phyloP scores from a whole-genome alignment of 2,329 filamentous ascomycete species.

The Diaporthe sp. region DNA sequence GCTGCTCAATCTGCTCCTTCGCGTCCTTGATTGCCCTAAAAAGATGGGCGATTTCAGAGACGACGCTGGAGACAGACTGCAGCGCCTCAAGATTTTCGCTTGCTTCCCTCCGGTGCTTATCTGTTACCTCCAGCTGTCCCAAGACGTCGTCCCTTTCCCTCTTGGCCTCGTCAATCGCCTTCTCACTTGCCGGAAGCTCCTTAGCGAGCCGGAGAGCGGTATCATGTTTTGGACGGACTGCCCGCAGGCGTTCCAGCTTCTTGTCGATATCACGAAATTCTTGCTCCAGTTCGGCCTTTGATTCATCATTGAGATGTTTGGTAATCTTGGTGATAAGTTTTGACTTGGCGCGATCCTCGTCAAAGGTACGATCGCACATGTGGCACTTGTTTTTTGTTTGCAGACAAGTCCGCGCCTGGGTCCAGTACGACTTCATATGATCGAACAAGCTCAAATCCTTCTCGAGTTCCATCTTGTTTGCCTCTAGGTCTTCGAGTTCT shows the following conservation, averaged over 20 bases:
- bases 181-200: slow-evolving; percentile 78
- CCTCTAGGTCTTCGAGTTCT: slow-evolving; percentile 63
- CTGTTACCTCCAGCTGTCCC: slow-evolving; percentile 74
- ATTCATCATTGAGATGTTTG: slow-evolving; percentile 70
- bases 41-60: slow-evolving; percentile 80
- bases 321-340: slow-evolving; percentile 77
- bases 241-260: slow-evolving; percentile 70
- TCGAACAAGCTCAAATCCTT: slow-evolving; percentile 78
- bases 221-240: slow-evolving; percentile 78
- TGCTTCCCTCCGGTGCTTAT: slow-evolving; percentile 73
- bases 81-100: slow-evolving; percentile 67
- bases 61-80: slow-evolving; percentile 81
- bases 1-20: slow-evolving; percentile 78
- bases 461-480: slow-evolving; percentile 71
- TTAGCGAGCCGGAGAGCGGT: slow-evolving; percentile 76
- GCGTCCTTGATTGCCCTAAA: slow-evolving; percentile 78
- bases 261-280: slow-evolving; percentile 44
- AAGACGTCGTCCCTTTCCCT: slow-evolving; percentile 72
- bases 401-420: slow-evolving; percentile 74
- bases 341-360: slow-evolving; percentile 65
- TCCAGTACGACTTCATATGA: slow-evolving; percentile 79
- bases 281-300: slow-evolving; percentile 64
- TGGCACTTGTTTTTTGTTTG: slow-evolving; percentile 79
- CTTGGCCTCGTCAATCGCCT: slow-evolving; percentile 67
- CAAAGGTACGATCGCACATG: slow-evolving; percentile 80